Conservation (phyloP, 1,284 basidiomycete genomes). For the Sporisorium exsertum region DNA sequence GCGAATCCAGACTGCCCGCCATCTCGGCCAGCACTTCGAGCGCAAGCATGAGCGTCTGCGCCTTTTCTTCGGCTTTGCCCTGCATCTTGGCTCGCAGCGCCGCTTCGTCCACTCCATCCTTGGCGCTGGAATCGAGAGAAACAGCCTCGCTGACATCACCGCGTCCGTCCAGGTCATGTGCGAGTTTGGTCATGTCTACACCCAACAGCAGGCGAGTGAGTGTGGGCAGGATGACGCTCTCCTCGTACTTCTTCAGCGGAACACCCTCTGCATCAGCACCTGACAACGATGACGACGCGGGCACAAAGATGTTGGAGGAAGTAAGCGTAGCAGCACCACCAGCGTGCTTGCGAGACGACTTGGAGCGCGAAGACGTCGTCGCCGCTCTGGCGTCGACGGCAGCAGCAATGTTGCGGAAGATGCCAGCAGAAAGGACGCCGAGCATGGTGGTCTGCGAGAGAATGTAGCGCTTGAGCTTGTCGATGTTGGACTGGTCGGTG, state of each 20-base stretch:
- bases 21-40: slow-evolving; percentile 63
- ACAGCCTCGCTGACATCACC: slow-evolving; percentile 28
- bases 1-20: slow-evolving; percentile 37
- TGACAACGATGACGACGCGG: neutral
- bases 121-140: slow-evolving; percentile 5
- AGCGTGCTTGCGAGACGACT: slow-evolving; percentile 25
- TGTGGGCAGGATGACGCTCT: slow-evolving; percentile 31
- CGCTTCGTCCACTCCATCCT: slow-evolving; percentile 24
- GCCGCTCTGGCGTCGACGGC: slow-evolving; percentile 30
- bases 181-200: slow-evolving; percentile 38
- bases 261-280: neutral
- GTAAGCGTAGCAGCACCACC: slow-evolving; percentile 11
- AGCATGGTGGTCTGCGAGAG: slow-evolving; percentile 52
- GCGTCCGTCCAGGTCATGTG: slow-evolving; percentile 37
- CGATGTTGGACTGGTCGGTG: slow-evolving; percentile 26
- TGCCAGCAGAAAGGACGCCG: slow-evolving; percentile 42
- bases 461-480: slow-evolving; percentile 49
- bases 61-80: slow-evolving; percentile 50
- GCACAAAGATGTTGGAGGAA: slow-evolving; percentile 34
- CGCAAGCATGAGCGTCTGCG: slow-evolving; percentile 56
- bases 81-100: slow-evolving; percentile 34
- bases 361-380: neutral
- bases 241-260: slow-evolving; percentile 34
- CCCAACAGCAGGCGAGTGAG: slow-evolving; percentile 19
- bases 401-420: slow-evolving; percentile 47